phyloP scores from a whole-genome alignment of 352 stramenopile genomes.

The Phytophthora podocarpi region DNA sequence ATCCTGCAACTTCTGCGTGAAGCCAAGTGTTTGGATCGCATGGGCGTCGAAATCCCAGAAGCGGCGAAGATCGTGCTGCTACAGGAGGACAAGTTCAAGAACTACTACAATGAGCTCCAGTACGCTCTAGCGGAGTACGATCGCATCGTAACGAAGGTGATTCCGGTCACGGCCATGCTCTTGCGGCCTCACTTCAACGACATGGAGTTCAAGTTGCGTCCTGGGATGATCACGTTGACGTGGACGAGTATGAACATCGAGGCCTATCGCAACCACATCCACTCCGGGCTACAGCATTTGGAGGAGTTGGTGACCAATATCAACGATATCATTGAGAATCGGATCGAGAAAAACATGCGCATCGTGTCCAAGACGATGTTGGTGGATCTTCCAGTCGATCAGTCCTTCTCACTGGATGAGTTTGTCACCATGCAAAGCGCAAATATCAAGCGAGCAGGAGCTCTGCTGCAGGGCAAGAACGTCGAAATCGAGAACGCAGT shows the following conservation, averaged over 20 bases:
- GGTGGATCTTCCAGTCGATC: conserved; percentile 96
- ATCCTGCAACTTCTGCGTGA: conserved; percentile 98
- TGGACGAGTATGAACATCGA: conserved; percentile 99
- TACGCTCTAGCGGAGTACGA: conserved; percentile 98
- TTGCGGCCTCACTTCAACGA: conserved; percentile 98
- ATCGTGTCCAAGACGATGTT: conserved; percentile 98
- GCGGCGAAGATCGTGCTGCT: conserved; percentile 98
- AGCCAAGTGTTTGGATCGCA: conserved; percentile 97
- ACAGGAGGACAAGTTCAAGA: conserved; percentile 99
- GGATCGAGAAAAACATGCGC: conserved; percentile 99
- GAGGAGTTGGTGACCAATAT: conserved; percentile 98
- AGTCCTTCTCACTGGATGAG: conserved; percentile 97
- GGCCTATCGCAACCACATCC: conserved; percentile 95
- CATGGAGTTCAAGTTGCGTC: conserved; percentile 99
- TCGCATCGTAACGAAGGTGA: conserved; percentile 96
- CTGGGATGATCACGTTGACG: conserved; percentile 99
- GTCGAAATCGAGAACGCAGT: conserved; percentile 98
- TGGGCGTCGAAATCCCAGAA: conserved; percentile 98
- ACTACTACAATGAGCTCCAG: conserved; percentile 98
- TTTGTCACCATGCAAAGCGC: conserved; percentile 97
- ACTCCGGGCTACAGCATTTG: conserved; percentile 93
- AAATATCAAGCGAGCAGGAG: conserved; percentile 92
- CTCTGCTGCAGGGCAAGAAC: conserved; percentile 97
- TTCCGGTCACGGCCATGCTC: conserved; percentile 96
- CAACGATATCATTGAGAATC: conserved; percentile 99